These are phyloP conservation scores for Rubus idaeus DNA, from an alignment of 306 rosid species.

Conservation along the genomic window DNA sequence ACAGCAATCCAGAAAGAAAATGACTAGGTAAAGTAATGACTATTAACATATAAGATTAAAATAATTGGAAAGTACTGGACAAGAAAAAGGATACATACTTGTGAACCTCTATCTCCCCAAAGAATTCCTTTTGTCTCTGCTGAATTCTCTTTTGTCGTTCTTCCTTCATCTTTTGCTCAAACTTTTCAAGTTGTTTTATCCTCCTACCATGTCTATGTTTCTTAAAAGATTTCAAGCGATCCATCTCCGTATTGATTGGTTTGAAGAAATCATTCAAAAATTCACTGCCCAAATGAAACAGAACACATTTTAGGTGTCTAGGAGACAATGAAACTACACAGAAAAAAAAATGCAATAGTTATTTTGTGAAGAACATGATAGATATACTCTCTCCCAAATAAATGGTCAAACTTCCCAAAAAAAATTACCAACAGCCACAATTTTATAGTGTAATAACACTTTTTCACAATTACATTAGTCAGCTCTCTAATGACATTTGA, in stretches of 20 bases:
- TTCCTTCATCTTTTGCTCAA: conserved; percentile 97
- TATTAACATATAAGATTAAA: conserved; percentile 3
- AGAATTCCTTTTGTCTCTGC: conserved; percentile 97
- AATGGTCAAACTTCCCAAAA: conserved; percentile 9
- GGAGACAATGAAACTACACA: neutral
- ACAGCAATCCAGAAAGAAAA: conserved; percentile 1
- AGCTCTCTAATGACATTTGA: neutral
- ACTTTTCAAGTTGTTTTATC: conserved; percentile 84
- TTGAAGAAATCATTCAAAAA: conserved; percentile 87
- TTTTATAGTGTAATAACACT: neutral
- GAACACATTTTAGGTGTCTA: conserved; percentile 11
- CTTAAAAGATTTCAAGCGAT: conserved; percentile 76
- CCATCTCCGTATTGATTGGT: conserved; percentile 76
- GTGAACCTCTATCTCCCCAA: conserved; percentile 94
- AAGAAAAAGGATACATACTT: conserved; percentile 58
- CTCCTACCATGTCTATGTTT: conserved; percentile 98
- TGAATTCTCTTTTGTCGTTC: conserved; percentile 98
- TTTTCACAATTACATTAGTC: neutral
- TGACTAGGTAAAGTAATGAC: neutral
- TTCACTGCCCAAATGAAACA: conserved; percentile 63
- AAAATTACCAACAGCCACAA: neutral
- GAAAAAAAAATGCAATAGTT: neutral
- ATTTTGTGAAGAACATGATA: neutral
- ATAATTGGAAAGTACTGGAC: neutral
- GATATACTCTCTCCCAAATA: neutral